Evolutionary conservation across 495 filamentous ascomycete species (phyloP).

Genomic region (Aspergillus bridgeri): DNA sequence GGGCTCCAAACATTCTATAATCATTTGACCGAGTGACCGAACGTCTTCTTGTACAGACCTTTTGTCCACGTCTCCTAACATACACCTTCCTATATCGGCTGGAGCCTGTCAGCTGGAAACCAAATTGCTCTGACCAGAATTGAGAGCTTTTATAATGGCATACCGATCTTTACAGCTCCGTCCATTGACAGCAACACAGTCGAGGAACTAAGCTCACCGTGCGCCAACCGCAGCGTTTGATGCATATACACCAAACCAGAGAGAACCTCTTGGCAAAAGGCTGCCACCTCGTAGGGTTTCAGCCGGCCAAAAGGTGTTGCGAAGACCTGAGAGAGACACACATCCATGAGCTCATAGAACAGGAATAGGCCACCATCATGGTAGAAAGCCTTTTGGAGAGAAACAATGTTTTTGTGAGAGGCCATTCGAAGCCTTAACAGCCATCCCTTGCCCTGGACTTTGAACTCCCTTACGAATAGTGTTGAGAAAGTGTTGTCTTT

Average conservation of each 20-base stretch:
- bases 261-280: constrained; percentile 12
- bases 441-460: background rate
- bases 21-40: constrained; percentile 6
- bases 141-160: background rate
- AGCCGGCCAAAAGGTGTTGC: constrained; percentile 13
- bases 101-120: background rate
- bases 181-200: constrained; percentile 9
- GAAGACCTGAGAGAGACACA: constrained; percentile 11
- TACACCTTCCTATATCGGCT: constrained; percentile 11
- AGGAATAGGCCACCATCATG: constrained; percentile 8
- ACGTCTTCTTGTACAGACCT: constrained; percentile 1
- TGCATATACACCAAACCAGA: constrained; percentile 10
- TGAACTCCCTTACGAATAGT: constrained; percentile 5
- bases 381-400: constrained; percentile 10
- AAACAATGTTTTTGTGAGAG: constrained; percentile 9
- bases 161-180: constrained; percentile 13
- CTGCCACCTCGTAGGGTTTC: constrained; percentile 13
- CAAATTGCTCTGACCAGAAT: background rate
- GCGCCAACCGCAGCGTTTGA: constrained; percentile 1
- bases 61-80: constrained; percentile 4
- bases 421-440: constrained; percentile 2
- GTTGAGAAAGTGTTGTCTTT: constrained; percentile 9
- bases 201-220: constrained; percentile 7
- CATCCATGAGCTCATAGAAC: constrained; percentile 17
- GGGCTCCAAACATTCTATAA: constrained; percentile 11